A percentile compares a stretch with the other conserved stretches of the same genome.
These are phyloP conservation scores for Zopfochytrium polystomum DNA, from an alignment of 371 early-diverging fungal species.

Conservation along the genomic window DNA sequence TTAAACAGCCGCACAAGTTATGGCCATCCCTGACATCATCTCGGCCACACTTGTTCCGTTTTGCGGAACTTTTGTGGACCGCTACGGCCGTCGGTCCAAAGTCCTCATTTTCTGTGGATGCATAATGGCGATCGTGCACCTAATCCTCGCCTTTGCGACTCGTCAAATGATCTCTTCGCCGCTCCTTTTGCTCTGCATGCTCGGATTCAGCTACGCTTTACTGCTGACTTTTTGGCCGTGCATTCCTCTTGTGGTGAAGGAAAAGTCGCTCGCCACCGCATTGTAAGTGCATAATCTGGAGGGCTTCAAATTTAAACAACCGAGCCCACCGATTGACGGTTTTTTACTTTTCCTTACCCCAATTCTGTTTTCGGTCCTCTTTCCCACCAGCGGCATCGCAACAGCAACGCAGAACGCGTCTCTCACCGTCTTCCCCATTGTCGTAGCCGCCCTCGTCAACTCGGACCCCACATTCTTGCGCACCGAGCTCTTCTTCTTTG, in stretches of 20 bases:
- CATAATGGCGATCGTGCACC: conserved; percentile 47
- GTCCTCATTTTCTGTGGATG: conserved; percentile 43
- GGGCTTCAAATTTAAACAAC: background rate
- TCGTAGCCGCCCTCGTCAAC: conserved; percentile 49
- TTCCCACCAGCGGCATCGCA: conserved; percentile 45
- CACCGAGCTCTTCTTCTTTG: conserved; percentile 42
- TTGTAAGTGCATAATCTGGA: conserved; percentile 43
- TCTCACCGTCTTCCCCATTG: conserved; percentile 54
- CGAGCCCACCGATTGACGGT: background rate
- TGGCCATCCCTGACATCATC: conserved; percentile 55
- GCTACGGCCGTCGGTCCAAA: conserved; percentile 44
- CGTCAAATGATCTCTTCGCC: conserved; percentile 27
- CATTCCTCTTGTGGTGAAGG: conserved; percentile 40
- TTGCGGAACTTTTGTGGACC: conserved; percentile 50
- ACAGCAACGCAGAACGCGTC: conserved; percentile 57
- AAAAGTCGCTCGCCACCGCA: conserved; percentile 31
- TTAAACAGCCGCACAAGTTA: conserved; percentile 49
- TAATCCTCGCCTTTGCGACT: conserved; percentile 39
- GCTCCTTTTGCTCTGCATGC: conserved; percentile 35
- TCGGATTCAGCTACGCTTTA: conserved; percentile 50
- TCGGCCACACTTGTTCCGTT: conserved; percentile 54
- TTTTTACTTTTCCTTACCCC: conserved; percentile 9
- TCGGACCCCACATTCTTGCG: conserved; percentile 32
- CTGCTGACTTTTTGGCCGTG: conserved; percentile 44
- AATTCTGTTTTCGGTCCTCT: background rate